A percentile compares a stretch with the other conserved stretches of the same genome.
Conservation (phyloP, 352 stramenopile genomes). For the Phytopythium oedochilum region DNA sequence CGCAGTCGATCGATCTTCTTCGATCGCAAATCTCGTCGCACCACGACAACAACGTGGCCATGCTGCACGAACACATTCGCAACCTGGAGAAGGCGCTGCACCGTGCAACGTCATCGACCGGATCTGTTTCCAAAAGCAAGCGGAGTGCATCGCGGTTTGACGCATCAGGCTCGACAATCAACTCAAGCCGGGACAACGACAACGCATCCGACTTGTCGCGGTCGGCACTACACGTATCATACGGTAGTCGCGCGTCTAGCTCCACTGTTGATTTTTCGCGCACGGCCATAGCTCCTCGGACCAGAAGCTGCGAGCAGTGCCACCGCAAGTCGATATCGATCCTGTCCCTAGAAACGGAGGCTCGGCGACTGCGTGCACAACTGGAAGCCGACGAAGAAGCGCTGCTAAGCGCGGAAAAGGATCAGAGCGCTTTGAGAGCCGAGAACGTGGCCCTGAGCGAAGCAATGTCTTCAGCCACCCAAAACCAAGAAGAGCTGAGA, state of each 20-base stretch:
- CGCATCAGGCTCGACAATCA: conserved; percentile 29
- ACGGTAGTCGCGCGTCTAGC: conserved; percentile 6
- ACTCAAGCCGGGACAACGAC: conserved; percentile 30
- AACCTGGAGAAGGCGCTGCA: conserved; percentile 38
- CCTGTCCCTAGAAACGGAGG: conserved; percentile 41
- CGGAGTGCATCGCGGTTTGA: conserved; percentile 12
- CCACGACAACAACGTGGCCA: conserved; percentile 42
- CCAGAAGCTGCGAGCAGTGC: conserved; percentile 38
- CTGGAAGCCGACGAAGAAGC: conserved; percentile 33
- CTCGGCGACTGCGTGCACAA: conserved; percentile 40
- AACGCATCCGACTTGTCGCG: conserved; percentile 17
- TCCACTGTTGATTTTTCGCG: conserved; percentile 27
- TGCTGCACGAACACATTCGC: conserved; percentile 57
- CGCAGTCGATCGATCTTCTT: conserved; percentile 39
- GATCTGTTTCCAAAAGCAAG: conserved; percentile 2
- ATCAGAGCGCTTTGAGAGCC: conserved; percentile 28
- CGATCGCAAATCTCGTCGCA: conserved; percentile 48
- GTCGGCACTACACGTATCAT: conserved; percentile 15
- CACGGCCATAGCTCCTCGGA: conserved; percentile 12
- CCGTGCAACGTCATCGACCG: conserved; percentile 2
- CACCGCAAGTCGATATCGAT: conserved; percentile 22
- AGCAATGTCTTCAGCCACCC: conserved; percentile 36
- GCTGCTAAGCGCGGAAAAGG: conserved; percentile 38
- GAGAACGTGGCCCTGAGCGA: conserved; percentile 42
- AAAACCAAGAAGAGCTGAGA: conserved; percentile 51